Conservation (phyloP, 805 yeast genomes). For the Pichia cephalocereana region DNA sequence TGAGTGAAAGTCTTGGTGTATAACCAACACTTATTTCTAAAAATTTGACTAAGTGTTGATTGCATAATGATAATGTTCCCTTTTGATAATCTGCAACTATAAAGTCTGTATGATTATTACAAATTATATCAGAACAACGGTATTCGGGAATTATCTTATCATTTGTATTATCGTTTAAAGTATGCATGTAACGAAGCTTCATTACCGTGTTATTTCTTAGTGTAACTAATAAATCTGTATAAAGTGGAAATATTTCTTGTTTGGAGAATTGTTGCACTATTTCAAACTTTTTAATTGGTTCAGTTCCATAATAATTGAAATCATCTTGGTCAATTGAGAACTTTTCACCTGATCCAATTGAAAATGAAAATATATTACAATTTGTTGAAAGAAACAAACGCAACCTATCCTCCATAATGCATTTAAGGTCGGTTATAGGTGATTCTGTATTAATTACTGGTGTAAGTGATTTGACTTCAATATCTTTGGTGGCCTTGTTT, state of each 20-base stretch:
- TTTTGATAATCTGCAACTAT: slow-evolving; percentile 7
- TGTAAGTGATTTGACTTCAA: slow-evolving; percentile 10
- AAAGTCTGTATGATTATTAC: neutral
- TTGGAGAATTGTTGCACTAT: too few species aligned
- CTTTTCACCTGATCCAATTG: too few species aligned
- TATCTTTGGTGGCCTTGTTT: neutral
- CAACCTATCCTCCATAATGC: neutral
- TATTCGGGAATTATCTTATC: slow-evolving; percentile 2
- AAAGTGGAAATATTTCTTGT: too few species aligned
- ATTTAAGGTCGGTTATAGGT: slow-evolving; percentile 17
- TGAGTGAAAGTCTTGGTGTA: slow-evolving; percentile 20
- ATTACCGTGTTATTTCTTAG: slow-evolving; percentile 10
- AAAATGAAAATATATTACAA: too few species aligned
- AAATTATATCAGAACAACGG: slow-evolving; percentile 3
- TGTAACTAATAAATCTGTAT: neutral
- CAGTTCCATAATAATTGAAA: too few species aligned
- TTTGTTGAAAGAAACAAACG: too few species aligned
- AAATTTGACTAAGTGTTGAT: neutral
- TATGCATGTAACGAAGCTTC: neutral
- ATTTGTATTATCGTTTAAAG: neutral
- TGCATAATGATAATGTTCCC: slow-evolving; percentile 13
- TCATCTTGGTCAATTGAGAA: too few species aligned
- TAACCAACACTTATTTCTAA: slow-evolving; percentile 18
- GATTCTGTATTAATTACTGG: slow-evolving; percentile 13
- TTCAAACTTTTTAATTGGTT: too few species aligned